A percentile compares a stretch with the other conserved stretches of the same genome.
These are phyloP conservation scores for Malus hybrid DNA, from an alignment of 331 rosid genomes.

Conservation along the genomic window DNA sequence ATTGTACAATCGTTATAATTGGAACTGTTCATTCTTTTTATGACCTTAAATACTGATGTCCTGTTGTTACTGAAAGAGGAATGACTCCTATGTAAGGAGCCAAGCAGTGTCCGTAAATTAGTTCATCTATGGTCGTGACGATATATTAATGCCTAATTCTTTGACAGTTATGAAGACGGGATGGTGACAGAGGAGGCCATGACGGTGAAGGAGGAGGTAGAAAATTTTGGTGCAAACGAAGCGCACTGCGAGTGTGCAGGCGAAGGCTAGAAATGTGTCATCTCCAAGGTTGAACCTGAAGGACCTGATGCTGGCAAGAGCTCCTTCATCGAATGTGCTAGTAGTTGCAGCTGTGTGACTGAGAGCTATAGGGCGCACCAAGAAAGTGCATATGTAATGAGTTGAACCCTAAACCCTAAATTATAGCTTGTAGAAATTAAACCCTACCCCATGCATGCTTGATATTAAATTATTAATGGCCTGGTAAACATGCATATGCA, in stretches of 20 bases:
- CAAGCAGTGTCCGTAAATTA: not conserved
- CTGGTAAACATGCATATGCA: not conserved
- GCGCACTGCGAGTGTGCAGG: conserved; percentile 23
- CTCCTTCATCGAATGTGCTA: conserved; percentile 11
- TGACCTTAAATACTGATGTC: no score
- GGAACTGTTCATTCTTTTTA: no score
- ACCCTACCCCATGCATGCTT: not conserved
- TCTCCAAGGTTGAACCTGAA: conserved; percentile 10
- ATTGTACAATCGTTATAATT: no score
- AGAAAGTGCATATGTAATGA: not conserved
- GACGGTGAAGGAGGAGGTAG: not conserved
- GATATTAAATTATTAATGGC: no score
- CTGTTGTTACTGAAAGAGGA: no score
- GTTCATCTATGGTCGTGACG: not conserved
- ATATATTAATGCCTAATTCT: not conserved
- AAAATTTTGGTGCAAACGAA: not conserved
- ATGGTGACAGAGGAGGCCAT: not conserved
- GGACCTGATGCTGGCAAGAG: conserved; percentile 5
- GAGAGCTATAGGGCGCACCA: not conserved
- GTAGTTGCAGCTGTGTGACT: conserved; percentile 11
- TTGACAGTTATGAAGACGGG: conserved; percentile 14
- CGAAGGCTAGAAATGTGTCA: conserved; percentile 26
- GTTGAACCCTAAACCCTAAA: not conserved
- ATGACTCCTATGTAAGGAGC: no score
- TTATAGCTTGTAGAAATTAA: no score